Conservation (phyloP, 2,329 filamentous ascomycete species). For the Trichoderma harzianum region DNA sequence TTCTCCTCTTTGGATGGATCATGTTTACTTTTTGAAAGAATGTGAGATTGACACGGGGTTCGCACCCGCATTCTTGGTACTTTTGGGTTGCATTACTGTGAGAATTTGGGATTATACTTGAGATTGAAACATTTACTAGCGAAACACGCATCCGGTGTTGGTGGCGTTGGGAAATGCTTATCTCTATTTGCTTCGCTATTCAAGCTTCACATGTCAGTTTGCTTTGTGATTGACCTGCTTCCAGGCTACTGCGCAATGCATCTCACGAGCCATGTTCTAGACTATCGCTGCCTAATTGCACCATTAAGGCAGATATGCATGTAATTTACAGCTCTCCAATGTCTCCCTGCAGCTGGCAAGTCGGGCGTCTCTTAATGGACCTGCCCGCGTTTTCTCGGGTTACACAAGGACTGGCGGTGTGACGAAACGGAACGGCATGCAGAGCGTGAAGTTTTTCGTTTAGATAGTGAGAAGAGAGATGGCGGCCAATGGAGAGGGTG, state of each 20-base stretch:
- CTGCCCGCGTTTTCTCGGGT: not conserved
- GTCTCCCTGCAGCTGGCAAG: not conserved
- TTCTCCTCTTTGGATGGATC: not conserved
- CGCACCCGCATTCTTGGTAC: not conserved
- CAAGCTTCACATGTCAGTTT: not conserved
- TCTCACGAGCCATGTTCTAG: not conserved
- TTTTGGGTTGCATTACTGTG: not conserved
- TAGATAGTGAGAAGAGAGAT: not conserved
- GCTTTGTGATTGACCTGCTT: not conserved
- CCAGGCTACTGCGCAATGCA: not conserved
- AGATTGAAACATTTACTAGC: not conserved
- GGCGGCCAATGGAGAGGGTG: not conserved
- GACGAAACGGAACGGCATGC: not conserved
- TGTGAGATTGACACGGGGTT: not conserved
- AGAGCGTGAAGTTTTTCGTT: not conserved
- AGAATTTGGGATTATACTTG: not conserved
- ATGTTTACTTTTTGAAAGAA: not conserved
- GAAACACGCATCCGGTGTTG: not conserved
- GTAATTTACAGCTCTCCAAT: not conserved
- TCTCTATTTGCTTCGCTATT: not conserved
- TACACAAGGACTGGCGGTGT: slow-evolving; percentile 9
- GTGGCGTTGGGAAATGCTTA: not conserved
- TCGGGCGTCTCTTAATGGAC: not conserved
- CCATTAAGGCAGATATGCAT: not conserved
- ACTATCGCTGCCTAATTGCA: not conserved